Conservation (phyloP, 140 eudicot genomes). For the Bidens hawaiensis region DNA sequence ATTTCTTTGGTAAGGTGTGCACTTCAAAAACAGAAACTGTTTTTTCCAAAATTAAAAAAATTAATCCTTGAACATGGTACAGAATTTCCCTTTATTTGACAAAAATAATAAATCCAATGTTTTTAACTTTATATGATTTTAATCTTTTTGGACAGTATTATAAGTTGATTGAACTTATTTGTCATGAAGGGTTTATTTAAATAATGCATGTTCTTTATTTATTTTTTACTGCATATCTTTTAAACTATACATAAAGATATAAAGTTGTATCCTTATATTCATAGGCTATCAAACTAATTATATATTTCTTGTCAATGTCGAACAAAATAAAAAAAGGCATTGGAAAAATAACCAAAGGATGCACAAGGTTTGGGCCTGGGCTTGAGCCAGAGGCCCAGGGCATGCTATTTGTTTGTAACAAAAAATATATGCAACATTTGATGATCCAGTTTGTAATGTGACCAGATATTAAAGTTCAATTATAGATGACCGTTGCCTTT, state of each 20-base stretch:
- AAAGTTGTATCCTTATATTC: no score
- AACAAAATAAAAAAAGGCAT: neutral
- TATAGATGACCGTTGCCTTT: no score
- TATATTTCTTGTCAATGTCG: neutral
- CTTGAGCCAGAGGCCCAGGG: neutral
- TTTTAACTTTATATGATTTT: neutral
- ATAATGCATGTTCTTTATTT: neutral
- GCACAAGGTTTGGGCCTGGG: neutral
- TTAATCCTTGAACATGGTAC: neutral
- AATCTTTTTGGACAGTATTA: neutral
- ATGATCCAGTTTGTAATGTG: no score
- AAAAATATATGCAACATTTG: no score
- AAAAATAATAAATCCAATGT: neutral
- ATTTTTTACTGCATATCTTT: no score
- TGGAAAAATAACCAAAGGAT: neutral
- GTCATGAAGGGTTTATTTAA: neutral
- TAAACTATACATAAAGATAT: no score
- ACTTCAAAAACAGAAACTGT: neutral
- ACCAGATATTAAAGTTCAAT: no score
- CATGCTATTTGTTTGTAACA: neutral
- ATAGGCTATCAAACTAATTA: neutral
- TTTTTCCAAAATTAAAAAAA: neutral
- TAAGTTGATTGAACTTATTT: neutral
- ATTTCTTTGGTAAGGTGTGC: neutral
- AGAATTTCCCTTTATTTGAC: neutral